Evolutionary conservation across 306 rosid species (phyloP).

Genomic region (Cercis canadensis): DNA sequence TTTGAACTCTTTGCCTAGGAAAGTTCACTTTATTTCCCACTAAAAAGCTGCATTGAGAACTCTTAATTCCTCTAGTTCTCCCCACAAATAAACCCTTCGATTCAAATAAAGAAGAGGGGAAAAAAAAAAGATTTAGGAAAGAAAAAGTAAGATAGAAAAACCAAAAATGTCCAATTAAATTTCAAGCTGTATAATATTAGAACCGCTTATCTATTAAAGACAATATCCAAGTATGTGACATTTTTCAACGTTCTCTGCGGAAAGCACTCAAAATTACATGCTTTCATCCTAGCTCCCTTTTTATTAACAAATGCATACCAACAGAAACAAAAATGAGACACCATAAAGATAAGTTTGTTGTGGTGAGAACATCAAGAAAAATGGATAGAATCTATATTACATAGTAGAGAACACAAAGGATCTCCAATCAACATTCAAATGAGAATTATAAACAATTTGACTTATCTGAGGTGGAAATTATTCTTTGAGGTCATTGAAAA

Average conservation of each 20-base stretch:
- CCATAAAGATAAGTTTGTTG: background rate
- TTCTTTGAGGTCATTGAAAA: no score
- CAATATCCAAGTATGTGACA: background rate
- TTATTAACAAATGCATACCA: no score
- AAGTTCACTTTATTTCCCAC: constrained; percentile 58
- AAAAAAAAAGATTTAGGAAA: background rate
- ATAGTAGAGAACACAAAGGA: background rate
- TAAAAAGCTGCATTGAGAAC: constrained; percentile 75
- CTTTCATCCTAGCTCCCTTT: background rate
- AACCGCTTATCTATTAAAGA: background rate
- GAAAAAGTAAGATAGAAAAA: background rate
- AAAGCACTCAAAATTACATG: background rate
- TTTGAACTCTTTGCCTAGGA: constrained; percentile 56
- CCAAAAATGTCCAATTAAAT: background rate
- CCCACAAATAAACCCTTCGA: constrained; percentile 67
- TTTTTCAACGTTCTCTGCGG: background rate
- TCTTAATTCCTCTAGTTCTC: constrained; percentile 54
- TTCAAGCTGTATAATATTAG: background rate
- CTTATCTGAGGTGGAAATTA: no score
- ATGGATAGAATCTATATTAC: background rate
- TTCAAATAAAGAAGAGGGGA: constrained; percentile 17
- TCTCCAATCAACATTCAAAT: no score
- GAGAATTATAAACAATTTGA: no score
- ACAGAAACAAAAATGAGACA: background rate
- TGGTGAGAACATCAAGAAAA: constrained; percentile 4